phyloP scores from a whole-genome alignment of 2,329 filamentous ascomycete genomes.

The Cephalotrichum gorgonifer region DNA sequence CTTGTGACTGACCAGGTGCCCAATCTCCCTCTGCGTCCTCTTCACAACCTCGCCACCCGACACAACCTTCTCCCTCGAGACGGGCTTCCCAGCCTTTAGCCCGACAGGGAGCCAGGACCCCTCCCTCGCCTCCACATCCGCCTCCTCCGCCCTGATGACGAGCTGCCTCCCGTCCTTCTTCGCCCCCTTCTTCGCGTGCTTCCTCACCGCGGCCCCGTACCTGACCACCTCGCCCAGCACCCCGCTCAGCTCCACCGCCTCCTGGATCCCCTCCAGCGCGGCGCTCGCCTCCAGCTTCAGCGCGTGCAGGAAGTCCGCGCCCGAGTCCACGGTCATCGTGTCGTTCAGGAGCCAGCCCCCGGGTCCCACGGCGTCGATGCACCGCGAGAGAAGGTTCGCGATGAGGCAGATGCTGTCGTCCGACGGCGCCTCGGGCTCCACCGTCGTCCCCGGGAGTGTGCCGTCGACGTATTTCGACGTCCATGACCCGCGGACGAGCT shows the following conservation, averaged over 20 bases:
- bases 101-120: conserved; percentile 57
- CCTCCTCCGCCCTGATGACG: background rate
- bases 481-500: conserved; percentile 68
- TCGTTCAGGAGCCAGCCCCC: conserved; percentile 64
- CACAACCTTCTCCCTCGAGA: conserved; percentile 48
- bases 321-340: conserved; percentile 31
- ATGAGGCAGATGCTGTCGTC: conserved; percentile 63
- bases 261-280: conserved; percentile 61
- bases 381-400: conserved; percentile 59
- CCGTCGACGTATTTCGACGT: conserved; percentile 59
- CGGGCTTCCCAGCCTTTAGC: conserved; percentile 46
- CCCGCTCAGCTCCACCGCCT: conserved; percentile 54
- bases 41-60: conserved; percentile 59
- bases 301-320: conserved; percentile 53
- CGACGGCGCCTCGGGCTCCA: conserved; percentile 33
- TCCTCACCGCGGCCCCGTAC: conserved; percentile 36
- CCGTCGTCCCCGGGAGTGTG: conserved; percentile 25
- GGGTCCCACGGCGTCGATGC: conserved; percentile 65
- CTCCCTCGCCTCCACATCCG: background rate
- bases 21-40: conserved; percentile 63
- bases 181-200: conserved; percentile 13
- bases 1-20: conserved; percentile 66
- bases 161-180: background rate
- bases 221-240: conserved; percentile 56
- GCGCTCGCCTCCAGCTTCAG: conserved; percentile 61